These are phyloP conservation scores for Cenchrus americanus DNA, from an alignment of 176 grass and related monocot species.

Conservation along the genomic window DNA sequence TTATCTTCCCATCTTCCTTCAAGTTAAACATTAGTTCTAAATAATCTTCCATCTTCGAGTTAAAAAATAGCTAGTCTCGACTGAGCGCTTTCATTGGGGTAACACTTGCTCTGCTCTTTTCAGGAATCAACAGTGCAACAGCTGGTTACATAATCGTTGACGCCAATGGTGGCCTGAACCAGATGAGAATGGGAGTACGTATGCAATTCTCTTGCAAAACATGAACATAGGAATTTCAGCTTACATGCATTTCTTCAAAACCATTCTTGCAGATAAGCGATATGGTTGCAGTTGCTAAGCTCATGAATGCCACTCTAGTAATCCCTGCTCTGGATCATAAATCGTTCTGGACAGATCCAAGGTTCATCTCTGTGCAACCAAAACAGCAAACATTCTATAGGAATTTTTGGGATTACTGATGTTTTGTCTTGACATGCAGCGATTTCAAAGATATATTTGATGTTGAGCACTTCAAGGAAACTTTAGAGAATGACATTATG, in stretches of 20 bases:
- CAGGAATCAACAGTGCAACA: constrained; percentile 49
- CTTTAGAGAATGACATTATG: constrained; percentile 69
- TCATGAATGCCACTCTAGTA: constrained; percentile 87
- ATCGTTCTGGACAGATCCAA: constrained; percentile 87
- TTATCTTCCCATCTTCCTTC: not conserved
- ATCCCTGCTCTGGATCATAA: constrained; percentile 75
- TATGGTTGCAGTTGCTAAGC: constrained; percentile 80
- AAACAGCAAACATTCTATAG: constrained; percentile 3
- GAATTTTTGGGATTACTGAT: constrained; percentile 33
- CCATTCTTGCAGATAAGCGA: constrained; percentile 70
- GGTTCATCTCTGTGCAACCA: constrained; percentile 40
- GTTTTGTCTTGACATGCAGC: constrained; percentile 50
- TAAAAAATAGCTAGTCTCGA: constrained; percentile 5
- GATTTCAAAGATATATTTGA: constrained; percentile 97
- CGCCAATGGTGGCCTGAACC: constrained; percentile 84
- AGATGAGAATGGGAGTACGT: constrained; percentile 87
- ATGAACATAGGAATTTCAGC: constrained; percentile 21
- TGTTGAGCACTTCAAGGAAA: constrained; percentile 76
- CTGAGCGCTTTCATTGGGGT: not conserved
- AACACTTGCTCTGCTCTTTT: constrained; percentile 12
- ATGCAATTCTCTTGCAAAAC: not conserved
- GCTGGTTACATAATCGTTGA: constrained; percentile 66
- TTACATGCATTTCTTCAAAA: constrained; percentile 28
- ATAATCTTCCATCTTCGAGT: constrained; percentile 1
- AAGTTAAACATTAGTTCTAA: constrained; percentile 9